Evolutionary conservation across 306 rosid genomes (phyloP).

Genomic region (Calophaca sinica): DNA sequence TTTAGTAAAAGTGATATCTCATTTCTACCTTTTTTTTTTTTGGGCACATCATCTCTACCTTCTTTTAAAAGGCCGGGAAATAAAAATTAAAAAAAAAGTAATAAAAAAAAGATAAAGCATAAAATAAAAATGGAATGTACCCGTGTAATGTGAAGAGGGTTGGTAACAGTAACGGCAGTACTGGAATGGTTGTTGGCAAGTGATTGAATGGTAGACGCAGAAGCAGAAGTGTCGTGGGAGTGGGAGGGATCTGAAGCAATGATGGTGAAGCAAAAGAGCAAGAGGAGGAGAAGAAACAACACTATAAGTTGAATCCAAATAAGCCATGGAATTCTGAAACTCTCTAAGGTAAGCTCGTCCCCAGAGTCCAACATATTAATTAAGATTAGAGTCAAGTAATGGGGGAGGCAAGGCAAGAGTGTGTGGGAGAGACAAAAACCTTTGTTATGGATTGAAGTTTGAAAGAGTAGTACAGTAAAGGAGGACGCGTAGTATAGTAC

Average conservation of each 20-base stretch:
- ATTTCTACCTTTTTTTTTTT: too few relatives aligned
- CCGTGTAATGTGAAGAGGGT: slow-evolving; percentile 57
- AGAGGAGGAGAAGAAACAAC: slow-evolving; percentile 61
- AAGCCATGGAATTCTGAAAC: slow-evolving; percentile 69
- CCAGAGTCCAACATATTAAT: slow-evolving; percentile 69
- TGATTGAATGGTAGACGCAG: slow-evolving; percentile 56
- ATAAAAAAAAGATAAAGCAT: not conserved
- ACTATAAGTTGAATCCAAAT: slow-evolving; percentile 80
- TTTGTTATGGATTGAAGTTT: not conserved
- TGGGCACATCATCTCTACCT: too few relatives aligned
- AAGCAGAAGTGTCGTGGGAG: slow-evolving; percentile 32
- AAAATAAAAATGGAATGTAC: slow-evolving; percentile 44
- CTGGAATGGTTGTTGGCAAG: slow-evolving; percentile 40
- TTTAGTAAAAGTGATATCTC: too few relatives aligned
- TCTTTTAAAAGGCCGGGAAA: too few relatives aligned
- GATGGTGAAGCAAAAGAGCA: slow-evolving; percentile 58
- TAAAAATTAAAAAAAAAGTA: too few relatives aligned
- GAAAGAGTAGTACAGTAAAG: not conserved
- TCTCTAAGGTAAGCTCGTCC: slow-evolving; percentile 60
- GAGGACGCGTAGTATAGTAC: not conserved
- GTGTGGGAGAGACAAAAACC: slow-evolving; percentile 12
- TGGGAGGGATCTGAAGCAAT: slow-evolving; percentile 52
- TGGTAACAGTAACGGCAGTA: slow-evolving; percentile 30
- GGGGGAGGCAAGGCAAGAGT: not conserved
- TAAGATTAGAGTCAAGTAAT: too few relatives aligned